A percentile compares a stretch with the other conserved stretches of the same genome.
Evolutionary conservation across 1,139 yeast species (phyloP).

Genomic region (Lodderomyces pseudojiufengensis): DNA sequence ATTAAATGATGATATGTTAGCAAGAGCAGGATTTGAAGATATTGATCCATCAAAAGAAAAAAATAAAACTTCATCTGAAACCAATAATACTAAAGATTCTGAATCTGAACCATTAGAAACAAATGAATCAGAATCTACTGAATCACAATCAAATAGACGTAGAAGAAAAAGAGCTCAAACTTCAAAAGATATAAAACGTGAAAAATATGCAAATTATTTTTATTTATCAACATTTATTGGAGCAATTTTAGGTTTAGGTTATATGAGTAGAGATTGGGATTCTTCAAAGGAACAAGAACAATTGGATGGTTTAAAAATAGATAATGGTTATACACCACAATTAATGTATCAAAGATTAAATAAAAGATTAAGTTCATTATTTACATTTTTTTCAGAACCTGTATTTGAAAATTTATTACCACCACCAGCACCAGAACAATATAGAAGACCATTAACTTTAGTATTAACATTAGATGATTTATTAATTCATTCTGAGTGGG

Average conservation of each 20-base stretch:
- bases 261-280: slow-evolving; percentile 86
- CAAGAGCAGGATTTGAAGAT: slow-evolving; percentile 76
- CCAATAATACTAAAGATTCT: slow-evolving; percentile 11
- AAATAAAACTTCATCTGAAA: not conserved
- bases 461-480: slow-evolving; percentile 88
- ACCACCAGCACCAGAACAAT: slow-evolving; percentile 83
- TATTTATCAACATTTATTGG: slow-evolving; percentile 61
- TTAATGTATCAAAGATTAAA: slow-evolving; percentile 64
- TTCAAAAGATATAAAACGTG: slow-evolving; percentile 54
- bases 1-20: slow-evolving; percentile 75
- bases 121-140: slow-evolving; percentile 7
- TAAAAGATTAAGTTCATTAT: slow-evolving; percentile 70
- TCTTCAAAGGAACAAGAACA: slow-evolving; percentile 63
- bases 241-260: slow-evolving; percentile 63
- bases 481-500: slow-evolving; percentile 89
- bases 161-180: slow-evolving; percentile 60
- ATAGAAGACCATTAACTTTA: slow-evolving; percentile 87
- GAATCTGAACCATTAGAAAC: slow-evolving; percentile 7
- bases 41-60: slow-evolving; percentile 15
- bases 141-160: slow-evolving; percentile 20
- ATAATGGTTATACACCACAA: slow-evolving; percentile 67
- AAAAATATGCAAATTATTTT: slow-evolving; percentile 65
- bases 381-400: slow-evolving; percentile 88
- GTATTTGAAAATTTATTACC: slow-evolving; percentile 90
- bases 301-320: slow-evolving; percentile 47